Conservation (phyloP, 2,329 filamentous ascomycete genomes). For the Ceratocystis variospora region DNA sequence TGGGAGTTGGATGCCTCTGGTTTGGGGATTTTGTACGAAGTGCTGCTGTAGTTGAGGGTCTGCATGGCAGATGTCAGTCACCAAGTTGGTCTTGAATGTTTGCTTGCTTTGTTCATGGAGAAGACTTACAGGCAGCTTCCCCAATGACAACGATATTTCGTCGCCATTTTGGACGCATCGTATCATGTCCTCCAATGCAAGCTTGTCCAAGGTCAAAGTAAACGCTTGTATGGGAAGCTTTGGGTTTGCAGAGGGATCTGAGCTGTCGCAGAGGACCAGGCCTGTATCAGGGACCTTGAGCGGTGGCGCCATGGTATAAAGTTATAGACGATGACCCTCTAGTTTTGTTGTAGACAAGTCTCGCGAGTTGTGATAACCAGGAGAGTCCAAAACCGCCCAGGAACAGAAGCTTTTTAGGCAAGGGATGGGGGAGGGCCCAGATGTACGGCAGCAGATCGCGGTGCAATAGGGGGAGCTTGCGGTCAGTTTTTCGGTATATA, state of each 20-base stretch:
- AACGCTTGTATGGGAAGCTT: constrained; percentile 42
- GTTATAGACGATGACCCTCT: background rate
- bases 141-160: constrained; percentile 43
- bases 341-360: background rate
- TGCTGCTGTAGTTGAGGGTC: constrained; percentile 42
- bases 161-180: constrained; percentile 43
- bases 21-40: constrained; percentile 34
- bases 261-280: constrained; percentile 39
- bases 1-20: constrained; percentile 35
- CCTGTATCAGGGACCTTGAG: constrained; percentile 45
- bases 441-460: no score
- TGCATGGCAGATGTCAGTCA: constrained; percentile 23
- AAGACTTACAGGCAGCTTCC: constrained; percentile 43
- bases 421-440: no score
- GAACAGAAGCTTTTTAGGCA: no score
- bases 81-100: background rate
- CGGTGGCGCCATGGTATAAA: constrained; percentile 50
- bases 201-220: constrained; percentile 43
- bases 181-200: constrained; percentile 49
- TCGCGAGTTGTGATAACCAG: no score
- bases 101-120: background rate
- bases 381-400: background rate
- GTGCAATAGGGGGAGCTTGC: no score
- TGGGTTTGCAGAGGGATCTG: constrained; percentile 29
- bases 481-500: background rate